Conservation (phyloP, 805 yeast genomes). For the Starmerella lactis-condensi region DNA sequence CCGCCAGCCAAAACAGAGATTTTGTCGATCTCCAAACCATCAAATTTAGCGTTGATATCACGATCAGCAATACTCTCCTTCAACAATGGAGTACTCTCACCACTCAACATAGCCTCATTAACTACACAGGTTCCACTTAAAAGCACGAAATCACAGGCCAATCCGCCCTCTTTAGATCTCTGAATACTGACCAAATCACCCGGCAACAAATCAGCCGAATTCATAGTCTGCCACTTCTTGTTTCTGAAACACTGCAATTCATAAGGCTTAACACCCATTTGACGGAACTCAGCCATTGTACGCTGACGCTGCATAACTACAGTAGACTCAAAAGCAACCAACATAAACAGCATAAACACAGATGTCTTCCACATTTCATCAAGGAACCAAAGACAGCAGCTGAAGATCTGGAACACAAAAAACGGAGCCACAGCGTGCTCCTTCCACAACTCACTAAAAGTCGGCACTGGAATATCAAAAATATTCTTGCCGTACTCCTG, state of each 20-base stretch:
- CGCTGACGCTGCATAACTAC: constrained; percentile 90
- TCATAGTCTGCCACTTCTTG: constrained; percentile 45
- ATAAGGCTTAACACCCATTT: constrained; percentile 93
- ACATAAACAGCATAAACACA: constrained; percentile 75
- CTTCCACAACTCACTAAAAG: constrained; percentile 73
- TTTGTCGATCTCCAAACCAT: constrained; percentile 70
- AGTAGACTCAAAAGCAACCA: constrained; percentile 80
- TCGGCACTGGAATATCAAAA: constrained; percentile 90
- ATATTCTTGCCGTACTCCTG: constrained; percentile 67
- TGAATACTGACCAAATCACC: constrained; percentile 73
- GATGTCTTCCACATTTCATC: constrained; percentile 96
- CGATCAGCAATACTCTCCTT: constrained; percentile 81
- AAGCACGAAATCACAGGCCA: constrained; percentile 82
- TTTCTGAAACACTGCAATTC: constrained; percentile 54
- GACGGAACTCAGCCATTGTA: constrained; percentile 86
- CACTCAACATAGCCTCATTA: constrained; percentile 96
- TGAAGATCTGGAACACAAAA: constrained; percentile 88
- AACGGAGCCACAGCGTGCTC: constrained; percentile 98
- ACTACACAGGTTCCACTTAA: constrained; percentile 85
- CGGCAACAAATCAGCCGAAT: constrained; percentile 65
- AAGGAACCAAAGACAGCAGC: constrained; percentile 87
- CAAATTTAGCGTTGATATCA: constrained; percentile 48
- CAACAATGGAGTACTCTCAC: constrained; percentile 91
- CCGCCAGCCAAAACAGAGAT: constrained; percentile 87
- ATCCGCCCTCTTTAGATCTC: constrained; percentile 80